These are phyloP conservation scores for Alternaria ventricosa DNA, from an alignment of 2,329 filamentous ascomycete genomes.

Conservation along the genomic window DNA sequence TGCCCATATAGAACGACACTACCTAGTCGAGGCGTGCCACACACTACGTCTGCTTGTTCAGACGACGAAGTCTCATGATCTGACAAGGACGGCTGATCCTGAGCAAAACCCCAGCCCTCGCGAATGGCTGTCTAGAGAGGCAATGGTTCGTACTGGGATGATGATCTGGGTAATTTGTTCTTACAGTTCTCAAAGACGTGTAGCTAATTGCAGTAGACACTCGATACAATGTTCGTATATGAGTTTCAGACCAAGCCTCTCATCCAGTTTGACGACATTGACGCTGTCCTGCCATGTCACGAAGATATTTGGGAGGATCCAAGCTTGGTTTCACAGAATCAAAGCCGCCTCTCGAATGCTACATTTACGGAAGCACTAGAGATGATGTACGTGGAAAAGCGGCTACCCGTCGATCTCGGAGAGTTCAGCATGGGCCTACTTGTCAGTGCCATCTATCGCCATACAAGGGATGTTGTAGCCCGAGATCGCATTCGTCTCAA, in stretches of 20 bases:
- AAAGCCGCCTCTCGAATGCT: not conserved
- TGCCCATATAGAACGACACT: conserved; percentile 1
- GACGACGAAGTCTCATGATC: not conserved
- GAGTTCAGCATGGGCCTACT: conserved; percentile 59
- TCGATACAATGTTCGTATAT: conserved; percentile 15
- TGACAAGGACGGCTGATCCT: not conserved
- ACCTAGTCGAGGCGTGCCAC: conserved; percentile 11
- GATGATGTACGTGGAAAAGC: conserved; percentile 58
- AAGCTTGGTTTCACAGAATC: not conserved
- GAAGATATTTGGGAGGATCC: conserved; percentile 18
- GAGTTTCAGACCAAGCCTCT: conserved; percentile 16
- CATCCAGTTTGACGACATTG: conserved; percentile 12
- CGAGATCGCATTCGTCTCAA: conserved; percentile 56
- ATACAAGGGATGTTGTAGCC: conserved; percentile 57
- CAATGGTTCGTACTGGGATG: conserved; percentile 9
- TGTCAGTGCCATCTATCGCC: conserved; percentile 59
- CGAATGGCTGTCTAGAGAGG: conserved; percentile 2
- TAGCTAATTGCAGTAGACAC: not conserved
- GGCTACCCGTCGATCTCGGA: conserved; percentile 51
- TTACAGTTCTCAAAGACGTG: not conserved
- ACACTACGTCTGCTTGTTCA: conserved; percentile 4
- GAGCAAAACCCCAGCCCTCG: not conserved
- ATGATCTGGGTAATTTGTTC: conserved; percentile 11
- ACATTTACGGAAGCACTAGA: conserved; percentile 46
- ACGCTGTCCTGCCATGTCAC: conserved; percentile 9